Evolutionary conservation across 768 basidiomycete genomes (phyloP).

Genomic region (Agaricus blazei): DNA sequence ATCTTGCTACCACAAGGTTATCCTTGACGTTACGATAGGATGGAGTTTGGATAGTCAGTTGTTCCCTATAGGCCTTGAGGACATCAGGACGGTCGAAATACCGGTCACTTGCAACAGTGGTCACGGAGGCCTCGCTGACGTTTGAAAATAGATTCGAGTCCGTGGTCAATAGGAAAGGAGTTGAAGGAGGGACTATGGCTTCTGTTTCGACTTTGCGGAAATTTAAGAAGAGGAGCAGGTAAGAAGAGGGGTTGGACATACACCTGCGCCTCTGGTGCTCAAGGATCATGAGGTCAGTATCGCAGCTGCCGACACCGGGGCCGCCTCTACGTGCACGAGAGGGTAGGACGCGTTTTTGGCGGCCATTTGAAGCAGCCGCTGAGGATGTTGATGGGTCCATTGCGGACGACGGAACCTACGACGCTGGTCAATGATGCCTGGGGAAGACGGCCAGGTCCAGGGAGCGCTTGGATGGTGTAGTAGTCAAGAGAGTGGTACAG

Average conservation of each 20-base stretch:
- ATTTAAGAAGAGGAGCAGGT: constrained; percentile 10
- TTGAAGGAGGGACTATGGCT: constrained; percentile 61
- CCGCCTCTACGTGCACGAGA: constrained; percentile 78
- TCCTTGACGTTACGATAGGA: constrained; percentile 49
- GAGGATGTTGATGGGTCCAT: constrained; percentile 8
- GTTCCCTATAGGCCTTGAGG: constrained; percentile 62
- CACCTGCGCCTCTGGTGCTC: constrained; percentile 76
- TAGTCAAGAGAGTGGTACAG: background rate
- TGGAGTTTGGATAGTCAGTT: constrained; percentile 74
- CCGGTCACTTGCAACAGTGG: constrained; percentile 57
- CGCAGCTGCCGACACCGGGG: constrained; percentile 73
- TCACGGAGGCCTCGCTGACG: constrained; percentile 40
- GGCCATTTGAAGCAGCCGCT: constrained; percentile 20
- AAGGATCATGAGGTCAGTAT: constrained; percentile 78
- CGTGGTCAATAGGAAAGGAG: constrained; percentile 71
- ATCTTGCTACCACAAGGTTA: constrained; percentile 53
- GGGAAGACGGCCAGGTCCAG: too few species aligned
- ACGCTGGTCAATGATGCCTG: too few species aligned
- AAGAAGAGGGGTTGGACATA: constrained; percentile 32
- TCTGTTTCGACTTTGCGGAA: constrained; percentile 58
- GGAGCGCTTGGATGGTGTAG: background rate
- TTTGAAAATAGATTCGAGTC: constrained; percentile 42
- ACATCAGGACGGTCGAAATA: constrained; percentile 81
- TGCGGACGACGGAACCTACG: too few species aligned
- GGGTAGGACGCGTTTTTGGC: constrained; percentile 77